These are phyloP conservation scores for Nakaseomyces delphensis DNA, from an alignment of 1,139 yeast genomes.

Conservation along the genomic window DNA sequence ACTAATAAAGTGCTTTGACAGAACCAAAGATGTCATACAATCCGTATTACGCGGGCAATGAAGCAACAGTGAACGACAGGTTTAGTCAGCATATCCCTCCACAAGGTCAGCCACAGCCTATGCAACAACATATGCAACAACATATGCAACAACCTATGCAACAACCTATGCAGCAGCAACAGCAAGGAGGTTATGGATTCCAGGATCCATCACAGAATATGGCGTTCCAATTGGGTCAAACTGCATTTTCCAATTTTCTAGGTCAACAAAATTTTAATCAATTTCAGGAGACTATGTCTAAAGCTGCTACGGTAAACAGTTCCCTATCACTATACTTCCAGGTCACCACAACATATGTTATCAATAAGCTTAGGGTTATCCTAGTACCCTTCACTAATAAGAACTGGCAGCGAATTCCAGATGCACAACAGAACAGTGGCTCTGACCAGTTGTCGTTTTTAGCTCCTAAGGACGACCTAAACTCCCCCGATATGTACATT, in stretches of 20 bases:
- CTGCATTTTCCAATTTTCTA: constrained; percentile 49
- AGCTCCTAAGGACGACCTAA: constrained; percentile 48
- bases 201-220: constrained; percentile 75
- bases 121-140: constrained; percentile 24
- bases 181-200: constrained; percentile 30
- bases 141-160: constrained; percentile 8
- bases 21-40: constrained; percentile 32
- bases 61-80: constrained; percentile 17
- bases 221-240: constrained; percentile 84
- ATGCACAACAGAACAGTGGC: constrained; percentile 24
- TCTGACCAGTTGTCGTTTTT: constrained; percentile 17
- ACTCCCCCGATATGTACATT: constrained; percentile 94
- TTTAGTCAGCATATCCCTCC: constrained; percentile 4
- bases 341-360: constrained; percentile 81
- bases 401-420: constrained; percentile 61
- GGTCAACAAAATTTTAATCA: constrained; percentile 29
- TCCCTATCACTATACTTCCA: constrained; percentile 61
- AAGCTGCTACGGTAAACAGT: constrained; percentile 24
- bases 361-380: constrained; percentile 61
- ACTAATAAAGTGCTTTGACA: neutral
- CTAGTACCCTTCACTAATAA: constrained; percentile 80
- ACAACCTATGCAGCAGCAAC: constrained; percentile 10
- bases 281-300: constrained; percentile 28
- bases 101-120: constrained; percentile 10
- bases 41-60: constrained; percentile 29